Percentiles rank a stretch among this genome's conserved stretches.
phyloP scores from a whole-genome alignment of 345 rosid species.

The Rhodomyrtus tomentosa region DNA sequence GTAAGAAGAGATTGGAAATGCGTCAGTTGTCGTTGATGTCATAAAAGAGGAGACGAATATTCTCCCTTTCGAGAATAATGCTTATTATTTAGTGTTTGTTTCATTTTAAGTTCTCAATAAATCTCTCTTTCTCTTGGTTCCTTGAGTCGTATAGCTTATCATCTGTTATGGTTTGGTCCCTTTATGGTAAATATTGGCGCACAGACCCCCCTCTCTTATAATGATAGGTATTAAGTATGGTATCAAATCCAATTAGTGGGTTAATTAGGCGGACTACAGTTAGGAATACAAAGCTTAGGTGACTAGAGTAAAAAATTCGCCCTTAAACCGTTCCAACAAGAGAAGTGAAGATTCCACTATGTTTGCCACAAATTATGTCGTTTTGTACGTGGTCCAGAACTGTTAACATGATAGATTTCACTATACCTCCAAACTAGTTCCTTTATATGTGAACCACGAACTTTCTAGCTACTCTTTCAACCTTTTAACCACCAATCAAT shows the following conservation, averaged over 20 bases:
- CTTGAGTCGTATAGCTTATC: accelerated
- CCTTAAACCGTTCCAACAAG: not conserved
- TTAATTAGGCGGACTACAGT: not conserved
- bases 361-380: not conserved
- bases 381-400: not conserved
- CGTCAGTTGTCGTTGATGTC: not conserved
- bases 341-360: not conserved
- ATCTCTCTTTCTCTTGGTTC: no score
- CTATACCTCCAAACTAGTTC: no score
- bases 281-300: not conserved
- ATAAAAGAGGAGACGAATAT: not conserved
- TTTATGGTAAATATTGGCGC: no score
- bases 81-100: not conserved
- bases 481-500: not conserved
- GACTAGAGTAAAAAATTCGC: not conserved
- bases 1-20: not conserved
- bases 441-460: no score
- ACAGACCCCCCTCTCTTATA: no score
- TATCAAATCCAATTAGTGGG: not conserved
- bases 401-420: not conserved
- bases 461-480: not conserved
- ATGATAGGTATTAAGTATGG: no score
- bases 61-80: not conserved
- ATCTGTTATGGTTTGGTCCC: no score
- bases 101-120: no score